A percentile compares a stretch with the other conserved stretches of the same genome.
phyloP scores from a whole-genome alignment of 768 basidiomycete genomes.

The Rhizopogon vesiculosus region DNA sequence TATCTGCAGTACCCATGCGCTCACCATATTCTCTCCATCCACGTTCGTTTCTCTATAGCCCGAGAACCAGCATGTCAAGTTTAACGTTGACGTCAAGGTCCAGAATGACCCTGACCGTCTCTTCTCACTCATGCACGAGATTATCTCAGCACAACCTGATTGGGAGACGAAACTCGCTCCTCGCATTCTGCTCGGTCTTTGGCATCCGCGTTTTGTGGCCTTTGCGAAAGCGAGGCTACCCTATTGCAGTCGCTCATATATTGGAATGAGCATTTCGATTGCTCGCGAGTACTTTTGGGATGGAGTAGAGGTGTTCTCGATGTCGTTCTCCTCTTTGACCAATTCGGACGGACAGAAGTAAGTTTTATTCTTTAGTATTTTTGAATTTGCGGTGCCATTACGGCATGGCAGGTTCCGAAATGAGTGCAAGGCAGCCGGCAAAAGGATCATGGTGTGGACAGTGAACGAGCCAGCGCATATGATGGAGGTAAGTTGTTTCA shows the following conservation, averaged over 20 bases:
- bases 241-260: constrained; percentile 81
- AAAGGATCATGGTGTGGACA: constrained; percentile 93
- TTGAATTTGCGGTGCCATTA: constrained; percentile 2
- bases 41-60: constrained; percentile 35
- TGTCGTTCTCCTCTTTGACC: constrained; percentile 70
- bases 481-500: constrained; percentile 64
- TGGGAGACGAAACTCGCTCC: constrained; percentile 80
- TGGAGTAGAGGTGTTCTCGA: constrained; percentile 81
- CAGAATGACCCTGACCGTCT: constrained; percentile 88
- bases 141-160: constrained; percentile 55
- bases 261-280: constrained; percentile 65
- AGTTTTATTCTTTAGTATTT: constrained; percentile 8
- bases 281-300: constrained; percentile 90
- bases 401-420: constrained; percentile 57
- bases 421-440: constrained; percentile 75
- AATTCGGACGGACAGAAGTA: constrained; percentile 70
- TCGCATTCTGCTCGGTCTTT: constrained; percentile 75
- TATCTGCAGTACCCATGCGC: constrained; percentile 6
- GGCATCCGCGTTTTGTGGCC: constrained; percentile 87
- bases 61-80: constrained; percentile 70
- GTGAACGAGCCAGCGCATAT: constrained; percentile 87
- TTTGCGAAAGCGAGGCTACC: constrained; percentile 74
- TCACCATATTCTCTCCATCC: constrained; percentile 1
- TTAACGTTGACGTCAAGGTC: constrained; percentile 91
- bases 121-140: constrained; percentile 71